These are phyloP conservation scores for Lachancea quebecensis DNA, from an alignment of 805 yeast species.

Conservation along the genomic window DNA sequence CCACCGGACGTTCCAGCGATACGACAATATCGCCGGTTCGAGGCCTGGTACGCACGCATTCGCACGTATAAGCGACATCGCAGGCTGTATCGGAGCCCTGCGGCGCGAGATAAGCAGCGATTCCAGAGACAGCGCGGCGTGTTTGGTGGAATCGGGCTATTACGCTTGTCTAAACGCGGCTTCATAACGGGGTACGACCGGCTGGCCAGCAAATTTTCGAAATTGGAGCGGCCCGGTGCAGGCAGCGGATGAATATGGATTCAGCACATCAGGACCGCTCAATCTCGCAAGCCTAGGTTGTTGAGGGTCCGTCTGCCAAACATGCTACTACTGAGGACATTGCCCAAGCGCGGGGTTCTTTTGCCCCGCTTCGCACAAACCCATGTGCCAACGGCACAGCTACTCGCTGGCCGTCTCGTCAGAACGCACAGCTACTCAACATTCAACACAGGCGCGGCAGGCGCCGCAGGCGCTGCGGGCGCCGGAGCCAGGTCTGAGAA, in stretches of 20 bases:
- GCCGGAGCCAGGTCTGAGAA: background rate
- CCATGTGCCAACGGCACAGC: background rate
- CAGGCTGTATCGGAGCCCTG: too few species aligned
- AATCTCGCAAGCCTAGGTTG: too few species aligned
- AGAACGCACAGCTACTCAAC: constrained; percentile 4
- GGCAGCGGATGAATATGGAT: background rate
- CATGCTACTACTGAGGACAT: background rate
- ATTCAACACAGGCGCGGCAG: constrained; percentile 1
- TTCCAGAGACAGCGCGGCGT: too few species aligned
- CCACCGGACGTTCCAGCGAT: too few species aligned
- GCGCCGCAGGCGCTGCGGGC: background rate
- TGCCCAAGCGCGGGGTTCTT: background rate
- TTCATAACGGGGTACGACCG: too few species aligned
- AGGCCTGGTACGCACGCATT: too few species aligned
- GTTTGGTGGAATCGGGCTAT: background rate
- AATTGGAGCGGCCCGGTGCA: too few species aligned
- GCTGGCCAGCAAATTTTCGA: too few species aligned
- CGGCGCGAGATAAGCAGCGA: too few species aligned
- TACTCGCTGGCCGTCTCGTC: background rate
- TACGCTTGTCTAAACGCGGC: background rate
- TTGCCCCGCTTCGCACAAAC: background rate
- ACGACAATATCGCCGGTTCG: too few species aligned
- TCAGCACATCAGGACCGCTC: background rate
- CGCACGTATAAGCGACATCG: too few species aligned
- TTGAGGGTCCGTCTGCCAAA: background rate